Evolutionary conservation across 306 rosid genomes (phyloP).

Genomic region (Sicyos baderoa): DNA sequence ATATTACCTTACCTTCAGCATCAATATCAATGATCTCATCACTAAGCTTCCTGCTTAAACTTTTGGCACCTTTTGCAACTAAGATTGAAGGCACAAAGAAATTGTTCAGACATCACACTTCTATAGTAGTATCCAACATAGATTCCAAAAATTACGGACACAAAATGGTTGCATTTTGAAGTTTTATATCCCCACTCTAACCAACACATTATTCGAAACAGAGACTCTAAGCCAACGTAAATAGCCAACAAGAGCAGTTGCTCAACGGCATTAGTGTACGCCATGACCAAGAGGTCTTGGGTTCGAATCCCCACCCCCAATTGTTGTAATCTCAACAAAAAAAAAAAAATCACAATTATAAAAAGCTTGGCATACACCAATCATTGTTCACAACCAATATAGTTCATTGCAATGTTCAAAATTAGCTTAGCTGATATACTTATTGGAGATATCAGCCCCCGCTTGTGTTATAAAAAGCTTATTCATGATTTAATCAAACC

Average conservation of each 20-base stretch:
- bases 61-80: conserved; percentile 8
- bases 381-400: neutral
- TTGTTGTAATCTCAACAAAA: too few species aligned
- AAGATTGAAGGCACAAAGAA: conserved; percentile 1
- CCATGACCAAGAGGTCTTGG: too few species aligned
- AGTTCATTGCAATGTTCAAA: neutral
- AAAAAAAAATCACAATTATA: neutral
- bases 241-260: too few species aligned
- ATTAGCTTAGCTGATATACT: neutral
- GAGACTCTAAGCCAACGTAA: too few species aligned
- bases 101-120: neutral
- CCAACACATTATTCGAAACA: neutral
- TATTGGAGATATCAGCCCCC: neutral
- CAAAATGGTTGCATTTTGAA: neutral
- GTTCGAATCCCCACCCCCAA: too few species aligned
- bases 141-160: neutral
- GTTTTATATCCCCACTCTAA: conserved; percentile 8
- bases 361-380: neutral
- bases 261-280: too few species aligned
- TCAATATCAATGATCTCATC: neutral
- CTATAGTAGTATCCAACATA: neutral
- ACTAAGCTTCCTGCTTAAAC: neutral
- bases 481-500: neutral
- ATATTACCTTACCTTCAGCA: conserved; percentile 14
- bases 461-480: neutral